These are phyloP conservation scores for Suhomyces yuchorum DNA, from an alignment of 1,139 yeast species.

Conservation along the genomic window DNA sequence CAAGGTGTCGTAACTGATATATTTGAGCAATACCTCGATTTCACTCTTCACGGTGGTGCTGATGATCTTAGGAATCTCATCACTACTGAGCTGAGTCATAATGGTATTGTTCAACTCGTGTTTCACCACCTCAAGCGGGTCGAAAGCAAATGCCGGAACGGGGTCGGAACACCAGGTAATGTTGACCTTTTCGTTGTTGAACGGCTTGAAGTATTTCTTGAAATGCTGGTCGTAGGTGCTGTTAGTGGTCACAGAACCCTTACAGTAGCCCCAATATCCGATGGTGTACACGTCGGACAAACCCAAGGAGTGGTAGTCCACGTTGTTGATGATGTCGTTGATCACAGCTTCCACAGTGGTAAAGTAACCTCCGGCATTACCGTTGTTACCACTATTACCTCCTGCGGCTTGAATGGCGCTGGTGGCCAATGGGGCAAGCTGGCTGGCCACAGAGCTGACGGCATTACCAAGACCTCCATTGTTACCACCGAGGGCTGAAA, in stretches of 20 bases:
- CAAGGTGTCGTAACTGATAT: slow-evolving; percentile 32
- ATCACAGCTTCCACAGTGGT: slow-evolving; percentile 47
- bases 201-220: slow-evolving; percentile 22
- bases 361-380: slow-evolving; percentile 32
- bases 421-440: background rate
- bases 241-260: slow-evolving; percentile 39
- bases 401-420: background rate
- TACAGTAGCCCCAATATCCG: slow-evolving; percentile 76
- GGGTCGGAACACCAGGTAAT: slow-evolving; percentile 61
- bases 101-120: slow-evolving; percentile 40
- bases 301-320: slow-evolving; percentile 41
- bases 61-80: slow-evolving; percentile 19
- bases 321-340: slow-evolving; percentile 16
- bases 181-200: slow-evolving; percentile 39
- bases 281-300: slow-evolving; percentile 63
- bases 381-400: background rate
- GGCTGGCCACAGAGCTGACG: background rate
- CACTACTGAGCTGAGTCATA: slow-evolving; percentile 28
- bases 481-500: slow-evolving; percentile 1
- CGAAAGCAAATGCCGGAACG: slow-evolving; percentile 49
- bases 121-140: slow-evolving; percentile 53
- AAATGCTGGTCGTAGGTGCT: slow-evolving; percentile 15
- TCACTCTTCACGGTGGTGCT: slow-evolving; percentile 25
- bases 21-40: slow-evolving; percentile 32
- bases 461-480: background rate